These are phyloP conservation scores for Cryptosporidium ubiquitum DNA, from an alignment of 169 alveolate genomes.

Conservation along the genomic window DNA sequence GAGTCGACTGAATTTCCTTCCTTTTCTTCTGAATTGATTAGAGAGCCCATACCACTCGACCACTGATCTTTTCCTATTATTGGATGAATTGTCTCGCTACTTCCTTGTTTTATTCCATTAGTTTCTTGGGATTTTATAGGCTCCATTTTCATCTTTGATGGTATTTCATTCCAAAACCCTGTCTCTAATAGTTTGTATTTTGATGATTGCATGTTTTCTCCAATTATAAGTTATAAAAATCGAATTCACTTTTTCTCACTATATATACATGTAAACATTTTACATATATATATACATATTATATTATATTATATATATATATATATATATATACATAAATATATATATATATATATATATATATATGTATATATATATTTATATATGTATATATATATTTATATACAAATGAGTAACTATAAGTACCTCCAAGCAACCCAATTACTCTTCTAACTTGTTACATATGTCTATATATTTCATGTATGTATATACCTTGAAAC, in stretches of 20 bases:
- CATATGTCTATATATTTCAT: neutral
- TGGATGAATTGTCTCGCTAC: constrained; percentile 49
- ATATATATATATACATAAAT: no score
- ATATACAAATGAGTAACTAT: neutral
- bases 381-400: no score
- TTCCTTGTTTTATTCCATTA: neutral
- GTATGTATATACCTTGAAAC: neutral
- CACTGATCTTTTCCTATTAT: constrained; percentile 38
- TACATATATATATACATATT: no score
- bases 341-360: no score
- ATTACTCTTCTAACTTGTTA: neutral
- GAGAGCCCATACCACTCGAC: constrained; percentile 4
- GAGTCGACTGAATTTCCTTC: neutral
- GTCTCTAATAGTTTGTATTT: constrained; percentile 12
- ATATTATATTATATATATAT: no score
- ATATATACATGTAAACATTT: neutral
- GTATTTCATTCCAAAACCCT: constrained; percentile 6
- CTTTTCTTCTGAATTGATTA: neutral
- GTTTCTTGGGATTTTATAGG: constrained; percentile 6
- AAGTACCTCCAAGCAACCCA: neutral
- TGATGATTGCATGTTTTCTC: neutral
- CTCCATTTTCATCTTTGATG: constrained; percentile 25
- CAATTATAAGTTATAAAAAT: neutral
- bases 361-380: no score
- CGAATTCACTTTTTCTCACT: neutral